A percentile compares a stretch with the other conserved stretches of the same genome.
phyloP scores from a whole-genome alignment of 2,329 filamentous ascomycete genomes.

The Monosporascus sp. region DNA sequence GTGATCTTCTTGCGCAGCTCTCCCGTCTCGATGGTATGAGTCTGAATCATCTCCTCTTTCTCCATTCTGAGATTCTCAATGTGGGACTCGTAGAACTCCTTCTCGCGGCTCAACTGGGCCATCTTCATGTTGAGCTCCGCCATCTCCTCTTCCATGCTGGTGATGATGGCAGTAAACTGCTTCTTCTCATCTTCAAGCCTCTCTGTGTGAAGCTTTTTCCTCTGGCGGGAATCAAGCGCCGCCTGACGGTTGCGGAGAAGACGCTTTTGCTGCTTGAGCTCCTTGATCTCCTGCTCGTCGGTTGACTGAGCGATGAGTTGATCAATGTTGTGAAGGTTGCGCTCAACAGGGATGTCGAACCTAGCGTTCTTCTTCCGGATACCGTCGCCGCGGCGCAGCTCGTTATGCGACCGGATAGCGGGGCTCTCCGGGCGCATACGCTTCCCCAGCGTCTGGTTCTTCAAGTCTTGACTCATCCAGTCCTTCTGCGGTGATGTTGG shows the following conservation, averaged over 20 bases:
- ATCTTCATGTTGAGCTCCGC: constrained; percentile 62
- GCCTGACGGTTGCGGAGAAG: constrained; percentile 92
- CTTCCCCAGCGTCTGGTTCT: constrained; percentile 49
- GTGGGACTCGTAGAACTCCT: constrained; percentile 69
- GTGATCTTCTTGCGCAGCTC: constrained; percentile 90
- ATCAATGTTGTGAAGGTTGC: constrained; percentile 93
- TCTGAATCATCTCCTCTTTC: constrained; percentile 85
- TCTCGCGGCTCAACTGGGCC: constrained; percentile 66
- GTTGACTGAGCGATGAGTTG: constrained; percentile 81
- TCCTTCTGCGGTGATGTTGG: constrained; percentile 55
- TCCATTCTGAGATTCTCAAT: constrained; percentile 74
- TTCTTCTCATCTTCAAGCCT: constrained; percentile 97
- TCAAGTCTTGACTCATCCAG: constrained; percentile 46
- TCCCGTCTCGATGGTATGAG: constrained; percentile 83
- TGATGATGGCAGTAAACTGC: constrained; percentile 72
- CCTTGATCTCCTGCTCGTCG: constrained; percentile 91
- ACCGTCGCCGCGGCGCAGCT: constrained; percentile 73
- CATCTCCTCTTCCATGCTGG: constrained; percentile 73
- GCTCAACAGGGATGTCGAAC: constrained; percentile 92
- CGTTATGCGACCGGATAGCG: constrained; percentile 67
- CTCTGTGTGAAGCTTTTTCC: constrained; percentile 98
- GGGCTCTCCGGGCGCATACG: constrained; percentile 64
- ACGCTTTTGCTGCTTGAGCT: constrained; percentile 97
- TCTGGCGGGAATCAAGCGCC: constrained; percentile 91
- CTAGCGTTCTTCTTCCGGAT: constrained; percentile 99